These are phyloP conservation scores for Phytophthora europaea DNA, from an alignment of 352 stramenopile genomes.

Conservation along the genomic window DNA sequence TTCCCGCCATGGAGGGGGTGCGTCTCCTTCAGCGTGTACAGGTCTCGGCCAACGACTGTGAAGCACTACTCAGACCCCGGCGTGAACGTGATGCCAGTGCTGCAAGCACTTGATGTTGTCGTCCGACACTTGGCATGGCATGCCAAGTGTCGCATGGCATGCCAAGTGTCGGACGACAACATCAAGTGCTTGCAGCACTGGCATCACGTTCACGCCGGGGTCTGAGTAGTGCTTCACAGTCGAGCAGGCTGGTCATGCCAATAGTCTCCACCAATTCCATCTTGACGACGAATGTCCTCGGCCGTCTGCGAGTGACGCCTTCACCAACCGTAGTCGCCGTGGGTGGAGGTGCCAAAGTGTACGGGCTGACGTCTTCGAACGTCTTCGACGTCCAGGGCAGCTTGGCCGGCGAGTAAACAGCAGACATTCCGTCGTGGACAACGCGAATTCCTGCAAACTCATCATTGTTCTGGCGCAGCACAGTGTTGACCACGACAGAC, in stretches of 20 bases:
- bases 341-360: background rate
- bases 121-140: too few species aligned
- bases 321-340: background rate
- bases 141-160: too few species aligned
- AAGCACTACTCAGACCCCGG: constrained; percentile 28
- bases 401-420: background rate
- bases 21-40: constrained; percentile 64
- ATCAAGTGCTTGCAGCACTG: constrained; percentile 22
- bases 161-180: constrained; percentile 35
- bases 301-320: background rate
- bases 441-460: constrained; percentile 54
- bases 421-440: constrained; percentile 47
- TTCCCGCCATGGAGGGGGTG: constrained; percentile 57
- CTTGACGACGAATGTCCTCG: background rate
- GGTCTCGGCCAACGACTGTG: constrained; percentile 46
- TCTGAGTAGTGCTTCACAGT: background rate
- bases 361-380: background rate
- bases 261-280: background rate
- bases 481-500: constrained; percentile 49
- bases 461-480: constrained; percentile 39
- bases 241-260: background rate
- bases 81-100: background rate
- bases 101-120: constrained; percentile 39
- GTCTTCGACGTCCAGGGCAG: background rate
- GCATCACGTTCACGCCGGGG: background rate